Percentiles rank a stretch among this genome's conserved stretches.
These are phyloP conservation scores for Mycena capillaripes DNA, from an alignment of 768 basidiomycete species.

Conservation along the genomic window DNA sequence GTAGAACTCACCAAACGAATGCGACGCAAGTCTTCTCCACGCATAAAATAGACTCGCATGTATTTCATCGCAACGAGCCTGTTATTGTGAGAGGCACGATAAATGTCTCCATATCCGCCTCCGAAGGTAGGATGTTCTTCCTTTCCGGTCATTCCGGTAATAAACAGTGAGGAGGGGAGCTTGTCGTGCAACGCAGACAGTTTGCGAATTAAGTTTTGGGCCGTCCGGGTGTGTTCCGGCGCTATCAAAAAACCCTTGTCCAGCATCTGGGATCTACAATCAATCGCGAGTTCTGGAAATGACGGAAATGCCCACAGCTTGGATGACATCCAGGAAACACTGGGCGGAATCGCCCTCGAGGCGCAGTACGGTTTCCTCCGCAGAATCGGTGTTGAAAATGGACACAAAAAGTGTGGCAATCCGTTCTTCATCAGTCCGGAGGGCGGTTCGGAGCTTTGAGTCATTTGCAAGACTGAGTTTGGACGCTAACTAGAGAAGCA, in stretches of 20 bases:
- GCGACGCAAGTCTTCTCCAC: no score
- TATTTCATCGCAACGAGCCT: no score
- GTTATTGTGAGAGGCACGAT: no score
- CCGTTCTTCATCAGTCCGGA: not conserved
- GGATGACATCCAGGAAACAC: constrained; percentile 12
- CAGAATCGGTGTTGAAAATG: not conserved
- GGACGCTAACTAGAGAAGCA: not conserved
- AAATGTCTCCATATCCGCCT: no score
- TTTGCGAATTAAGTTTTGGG: no score
- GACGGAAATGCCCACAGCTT: not conserved
- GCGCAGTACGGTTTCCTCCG: not conserved
- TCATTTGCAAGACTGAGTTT: not conserved
- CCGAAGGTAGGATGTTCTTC: no score
- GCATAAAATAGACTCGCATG: no score
- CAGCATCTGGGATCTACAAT: not conserved
- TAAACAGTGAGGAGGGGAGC: no score
- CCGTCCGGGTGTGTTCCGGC: not conserved
- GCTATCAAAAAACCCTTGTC: not conserved
- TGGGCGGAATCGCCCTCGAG: constrained; percentile 1
- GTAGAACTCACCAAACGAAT: no score
- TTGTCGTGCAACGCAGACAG: no score
- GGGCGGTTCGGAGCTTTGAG: not conserved
- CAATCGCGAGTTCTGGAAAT: not conserved
- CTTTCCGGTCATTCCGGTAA: no score
- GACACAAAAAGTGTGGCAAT: not conserved